These are phyloP conservation scores for Saitozyma sp. DNA, from an alignment of 768 basidiomycete genomes.

Conservation along the genomic window DNA sequence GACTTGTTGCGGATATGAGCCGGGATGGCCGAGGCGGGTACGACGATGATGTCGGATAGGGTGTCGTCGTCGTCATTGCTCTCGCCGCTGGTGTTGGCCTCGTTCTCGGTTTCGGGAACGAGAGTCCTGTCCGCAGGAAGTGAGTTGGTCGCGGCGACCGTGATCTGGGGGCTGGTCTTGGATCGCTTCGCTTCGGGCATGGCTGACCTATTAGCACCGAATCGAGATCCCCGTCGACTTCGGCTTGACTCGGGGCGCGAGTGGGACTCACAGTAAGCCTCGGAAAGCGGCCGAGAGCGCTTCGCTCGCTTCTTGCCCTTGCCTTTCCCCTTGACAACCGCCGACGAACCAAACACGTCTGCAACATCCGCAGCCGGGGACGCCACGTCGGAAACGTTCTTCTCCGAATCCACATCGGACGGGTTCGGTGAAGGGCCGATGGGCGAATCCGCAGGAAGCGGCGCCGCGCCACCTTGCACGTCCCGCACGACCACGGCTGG, in stretches of 20 bases:
- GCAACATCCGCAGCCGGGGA: not conserved
- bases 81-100: not conserved
- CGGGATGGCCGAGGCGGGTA: no score
- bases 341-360: slow-evolving; percentile 37
- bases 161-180: not conserved
- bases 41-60: no score
- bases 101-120: not conserved
- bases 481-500: not conserved
- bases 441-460: not conserved
- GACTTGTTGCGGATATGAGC: no score
- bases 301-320: slow-evolving; percentile 6
- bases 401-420: slow-evolving; percentile 8
- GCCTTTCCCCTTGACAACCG: slow-evolving; percentile 13
- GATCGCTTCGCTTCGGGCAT: not conserved
- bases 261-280: not conserved
- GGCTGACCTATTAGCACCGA: not conserved
- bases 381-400: no score
- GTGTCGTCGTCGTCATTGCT: not conserved
- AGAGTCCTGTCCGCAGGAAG: not conserved
- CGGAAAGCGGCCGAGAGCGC: not conserved
- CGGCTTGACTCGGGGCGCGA: not conserved
- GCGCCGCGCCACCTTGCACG: not conserved
- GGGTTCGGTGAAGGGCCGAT: slow-evolving; percentile 7
- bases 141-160: not conserved
- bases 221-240: not conserved